Evolutionary conservation across 371 early-diverging fungal species (phyloP), one percentile per base, ranked within the genome.

Genomic region (Synchytrium microbalum): DNA sequence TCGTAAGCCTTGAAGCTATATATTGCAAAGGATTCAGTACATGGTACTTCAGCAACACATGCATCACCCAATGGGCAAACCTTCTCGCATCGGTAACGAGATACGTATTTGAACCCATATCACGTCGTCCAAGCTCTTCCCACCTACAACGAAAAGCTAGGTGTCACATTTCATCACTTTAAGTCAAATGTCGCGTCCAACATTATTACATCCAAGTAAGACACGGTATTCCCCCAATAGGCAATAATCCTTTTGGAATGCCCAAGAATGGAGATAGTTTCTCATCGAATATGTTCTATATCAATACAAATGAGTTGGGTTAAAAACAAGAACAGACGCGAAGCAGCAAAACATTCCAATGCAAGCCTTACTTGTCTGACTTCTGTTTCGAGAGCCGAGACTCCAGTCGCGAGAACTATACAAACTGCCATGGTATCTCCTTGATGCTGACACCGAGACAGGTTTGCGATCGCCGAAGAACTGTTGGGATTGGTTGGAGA

Each of bases 221-320:
- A 16, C 27, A 29, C 3, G 70, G 70, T 25, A 32, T 58, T 13
- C 66, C 67, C 16, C 56, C 63, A 2, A 70, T 29, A 1, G 70
- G 67, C 0, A 63, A 54, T 27, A 70, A 61, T n/a, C 60, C 63
- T 32, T 64, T 58, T 19, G 70, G 70, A 1, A 67, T 23, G n/a
- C 64, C 63, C n/a, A 54, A 54, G 1, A 32, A 25, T 10, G 24
- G 59, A 8, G 10, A 29, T 30, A 59, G 31, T 5, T 19, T 10
- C 31, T 24, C n/a, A 5, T 59, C 59, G 10, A n/a, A 24, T 19
- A 59, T 10, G 32, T 29, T 31, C 59, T 59, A 30, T 55, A 13
- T 13, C 24, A n/a, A 51, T 51, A n/a, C 51, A 51, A 14, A n/a
- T n/a, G 14, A 51, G 51, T 14, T 14, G 51, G 51, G 51, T 51